Base-by-base conservation (phyloP, 2,329 filamentous ascomycete genomes). In the Epichloe glyceriae region DNA sequence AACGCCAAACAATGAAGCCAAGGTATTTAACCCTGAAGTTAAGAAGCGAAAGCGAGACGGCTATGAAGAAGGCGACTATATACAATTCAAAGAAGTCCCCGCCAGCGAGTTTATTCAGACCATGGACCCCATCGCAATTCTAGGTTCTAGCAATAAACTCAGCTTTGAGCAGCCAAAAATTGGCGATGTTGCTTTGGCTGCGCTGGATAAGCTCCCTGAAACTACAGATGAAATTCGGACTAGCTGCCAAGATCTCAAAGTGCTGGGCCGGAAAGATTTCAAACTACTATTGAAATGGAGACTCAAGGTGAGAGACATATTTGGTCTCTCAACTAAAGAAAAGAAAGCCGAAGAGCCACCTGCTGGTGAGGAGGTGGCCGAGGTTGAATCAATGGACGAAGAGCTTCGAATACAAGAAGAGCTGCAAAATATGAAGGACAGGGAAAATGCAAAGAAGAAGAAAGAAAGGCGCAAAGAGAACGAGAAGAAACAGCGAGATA, bases 21-120 rank as follows among this genome's bases (percentile, higher is more conserved):
- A 95, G 66, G 93, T 98, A 2, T 98, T 91, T 74, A 96, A 98
- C 57, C 93, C 93, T 0, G 93, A 98, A 64, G 76, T 88, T 63
- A 98, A 97, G 77, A 98, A 96, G 80, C 76, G 93, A 52, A 97
- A 96, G 79, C 78, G 93, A 73, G 91, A 95, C 43, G 93, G 93
- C 75, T 98, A 98, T 58, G 91, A 97, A 58, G 93, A 98, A 67
- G 91, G 88, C 37, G 89, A 98, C 57, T 95, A 85, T 67, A 91
- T 82, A 4, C 88, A 95, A 60, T 95, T 86, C 73, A 95, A 96
- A 65, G 88, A 95, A 62, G 79, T 86, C 2, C 73, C 88, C 0
- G 91, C 90, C 0, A 93, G 84, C 64, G 88, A 96, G 50, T 98
- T 97, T 64, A 90, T 98, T 55, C 86, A 97, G 62, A 95, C 89